phyloP scores from a whole-genome alignment of 2,329 filamentous ascomycete genomes.

The Ophiostoma ulmi region DNA sequence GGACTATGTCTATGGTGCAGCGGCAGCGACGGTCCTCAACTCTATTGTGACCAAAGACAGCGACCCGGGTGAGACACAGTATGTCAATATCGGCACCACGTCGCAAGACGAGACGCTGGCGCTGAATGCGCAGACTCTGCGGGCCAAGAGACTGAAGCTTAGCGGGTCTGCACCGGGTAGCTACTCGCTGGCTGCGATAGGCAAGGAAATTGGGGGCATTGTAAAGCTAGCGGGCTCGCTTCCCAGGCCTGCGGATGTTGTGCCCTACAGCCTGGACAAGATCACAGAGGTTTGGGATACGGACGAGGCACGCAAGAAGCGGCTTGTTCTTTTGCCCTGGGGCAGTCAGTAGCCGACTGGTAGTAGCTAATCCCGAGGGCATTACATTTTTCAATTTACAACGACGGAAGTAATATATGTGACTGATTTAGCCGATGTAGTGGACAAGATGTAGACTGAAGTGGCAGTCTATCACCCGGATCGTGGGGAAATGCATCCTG shows the following conservation, averaged over 20 bases:
- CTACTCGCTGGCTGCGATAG: conserved; percentile 36
- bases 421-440: background rate
- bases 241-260: conserved; percentile 20
- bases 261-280: conserved; percentile 21
- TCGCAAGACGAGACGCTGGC: conserved; percentile 36
- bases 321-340: conserved; percentile 23
- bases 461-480: background rate
- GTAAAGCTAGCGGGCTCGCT: conserved; percentile 19
- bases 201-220: conserved; percentile 30
- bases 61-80: conserved; percentile 40
- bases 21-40: conserved; percentile 46
- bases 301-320: conserved; percentile 24
- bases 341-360: background rate
- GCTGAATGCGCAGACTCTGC: conserved; percentile 42
- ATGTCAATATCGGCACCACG: conserved; percentile 49
- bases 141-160: conserved; percentile 46
- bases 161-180: conserved; percentile 44
- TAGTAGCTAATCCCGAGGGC: background rate
- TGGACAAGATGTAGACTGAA: background rate
- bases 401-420: background rate
- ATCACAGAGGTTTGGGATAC: conserved; percentile 23
- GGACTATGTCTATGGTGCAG: conserved; percentile 53
- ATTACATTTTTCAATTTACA: background rate
- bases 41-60: conserved; percentile 34
- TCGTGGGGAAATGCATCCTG: background rate